Evolutionary conservation across 2,329 filamentous ascomycete genomes (phyloP), one percentile per base, ranked within the genome.

Genomic region (Aspergillus jensenii): DNA sequence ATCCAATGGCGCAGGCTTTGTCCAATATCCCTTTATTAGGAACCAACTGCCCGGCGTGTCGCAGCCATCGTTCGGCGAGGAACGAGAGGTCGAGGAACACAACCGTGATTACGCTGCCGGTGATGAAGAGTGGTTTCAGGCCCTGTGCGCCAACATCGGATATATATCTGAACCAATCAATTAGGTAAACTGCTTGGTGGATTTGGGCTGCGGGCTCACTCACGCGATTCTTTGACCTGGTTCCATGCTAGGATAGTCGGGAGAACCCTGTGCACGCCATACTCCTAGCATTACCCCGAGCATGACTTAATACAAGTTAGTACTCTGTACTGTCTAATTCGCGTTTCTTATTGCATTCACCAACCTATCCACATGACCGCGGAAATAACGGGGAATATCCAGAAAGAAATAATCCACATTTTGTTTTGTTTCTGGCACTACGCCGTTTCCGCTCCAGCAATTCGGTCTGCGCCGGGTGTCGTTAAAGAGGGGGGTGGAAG

Each of bases 11-110:
- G 51, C 76, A 74, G 19, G 66, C 19, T 60, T 78, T 77, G 68
- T 80, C 71, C 21, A 71, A 65, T 19, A 60, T 39, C 23, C 75
- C 69, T 62, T 74, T 85, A 76, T 97, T 96, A 62, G 85, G 88
- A 2, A 88, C 85, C 27, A 98, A 82, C 14, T 91, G 87, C 8
- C 91, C 90, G 21, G 80, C 82, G 76, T 97, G 93, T 46, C 93
- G 87, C 52, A 98, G 82, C 85, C 88, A 95, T 61, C 93, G 87
- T 78, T 97, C 93, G 14, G 89, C 80, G 53, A 90, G 74, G 71
- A 99, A 95, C 25, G 89, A 86, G 8, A 91, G 76, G 76, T 96
- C 90, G 68, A 99, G 88, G 61, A 90, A 87, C 49, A 96, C 79
- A 21, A 91, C 89, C 5, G 90, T 92, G 25, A 86, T 76, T 0